Evolutionary conservation across 2,329 filamentous ascomycete species (phyloP).

Genomic region (Colletotrichum somersetense): DNA sequence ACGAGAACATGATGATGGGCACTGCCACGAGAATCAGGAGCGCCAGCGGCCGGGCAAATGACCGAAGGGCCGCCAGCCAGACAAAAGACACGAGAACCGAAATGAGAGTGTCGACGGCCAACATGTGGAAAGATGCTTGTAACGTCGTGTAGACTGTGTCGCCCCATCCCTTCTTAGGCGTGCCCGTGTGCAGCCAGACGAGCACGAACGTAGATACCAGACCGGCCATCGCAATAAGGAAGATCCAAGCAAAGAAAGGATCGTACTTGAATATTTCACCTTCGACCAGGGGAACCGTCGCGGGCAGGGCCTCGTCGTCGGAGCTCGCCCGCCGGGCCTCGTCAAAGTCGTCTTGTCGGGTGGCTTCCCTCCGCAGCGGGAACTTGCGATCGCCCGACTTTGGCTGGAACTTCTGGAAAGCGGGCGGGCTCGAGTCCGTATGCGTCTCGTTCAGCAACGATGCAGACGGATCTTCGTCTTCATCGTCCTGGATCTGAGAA

Average conservation of each 20-base stretch:
- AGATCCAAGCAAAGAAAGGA: conserved; percentile 91
- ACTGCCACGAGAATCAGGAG: conserved; percentile 85
- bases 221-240: conserved; percentile 84
- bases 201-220: conserved; percentile 91
- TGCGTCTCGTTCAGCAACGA: conserved; percentile 69
- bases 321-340: conserved; percentile 55
- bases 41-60: conserved; percentile 88
- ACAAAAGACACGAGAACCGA: conserved; percentile 87
- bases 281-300: conserved; percentile 67
- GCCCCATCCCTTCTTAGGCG: conserved; percentile 81
- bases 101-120: conserved; percentile 92
- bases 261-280: conserved; percentile 85
- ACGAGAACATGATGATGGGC: conserved; percentile 87
- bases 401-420: conserved; percentile 71
- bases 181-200: conserved; percentile 88
- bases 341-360: conserved; percentile 63
- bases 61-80: conserved; percentile 90
- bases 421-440: conserved; percentile 67
- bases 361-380: conserved; percentile 56
- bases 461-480: conserved; percentile 71
- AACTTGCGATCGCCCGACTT: conserved; percentile 55
- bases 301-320: conserved; percentile 52
- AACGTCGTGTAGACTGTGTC: conserved; percentile 96
- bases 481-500: conserved; percentile 67
- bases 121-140: conserved; percentile 86